Base-by-base conservation (phyloP, 2,329 filamentous ascomycete genomes). In the Cyanodermella asteris region DNA sequence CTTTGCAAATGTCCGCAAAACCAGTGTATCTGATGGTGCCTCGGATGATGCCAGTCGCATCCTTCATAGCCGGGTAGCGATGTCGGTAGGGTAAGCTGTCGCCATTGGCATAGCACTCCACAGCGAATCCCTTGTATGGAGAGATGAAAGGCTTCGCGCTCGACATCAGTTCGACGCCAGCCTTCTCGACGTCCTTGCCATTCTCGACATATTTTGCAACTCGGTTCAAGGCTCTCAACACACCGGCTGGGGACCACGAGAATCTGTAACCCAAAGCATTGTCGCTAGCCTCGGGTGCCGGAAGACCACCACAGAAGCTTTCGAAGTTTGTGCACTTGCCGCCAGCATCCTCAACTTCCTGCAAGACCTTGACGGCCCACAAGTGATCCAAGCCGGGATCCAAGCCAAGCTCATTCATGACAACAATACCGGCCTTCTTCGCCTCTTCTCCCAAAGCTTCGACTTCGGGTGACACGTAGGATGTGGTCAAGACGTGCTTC, bases 201-300 rank as follows among this genome's bases (percentile, higher is more conserved):
- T 77, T 72, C 49, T 81, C 55, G 53, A 71, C 84, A 58, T 68
- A 82, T 39, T 64, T 80, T 42, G 77, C 84, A n/a, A 67, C 57
- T 55, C 93, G 93, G 38, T 74, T 58, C 36, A 91, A 64, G 3
- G 84, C 82, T 24, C 94, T 63, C 17, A 94, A 61, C 18, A 93
- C 81, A 46, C 84, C 84, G 28, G 81, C 70, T 34, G 71, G 67
- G 16, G 70, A 72, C 59, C 69, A 73, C 5, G 72, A 80, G 61
- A 90, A 87, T 53, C 91, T 91, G 65, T 91, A 91, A 23, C 82
- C 81, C 10, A 91, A 61, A 15, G 82, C 81, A 58, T 93, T 93
- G 50, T 74, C 74, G 6, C 75, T 84, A 50, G 58, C 55, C 53
- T 87, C 76, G 24, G 64, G 31, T 3, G 69, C 62, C 15, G 69